Percentiles rank a stretch among this genome's conserved stretches.
Conservation (phyloP, 495 filamentous ascomycete species). For the Extremus antarcticus region DNA sequence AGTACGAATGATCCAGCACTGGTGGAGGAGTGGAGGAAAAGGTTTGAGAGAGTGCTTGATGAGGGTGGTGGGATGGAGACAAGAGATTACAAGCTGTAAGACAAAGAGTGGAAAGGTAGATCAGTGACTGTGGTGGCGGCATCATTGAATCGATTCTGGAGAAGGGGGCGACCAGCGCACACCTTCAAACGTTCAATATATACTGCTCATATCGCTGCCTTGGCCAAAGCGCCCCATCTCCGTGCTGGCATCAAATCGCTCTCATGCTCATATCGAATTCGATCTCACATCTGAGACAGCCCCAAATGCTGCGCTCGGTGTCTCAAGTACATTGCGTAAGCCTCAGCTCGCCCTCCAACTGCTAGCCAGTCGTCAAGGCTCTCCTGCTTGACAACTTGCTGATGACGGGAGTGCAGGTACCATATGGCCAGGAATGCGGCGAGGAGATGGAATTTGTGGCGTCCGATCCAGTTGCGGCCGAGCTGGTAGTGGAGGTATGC, state of each 20-base stretch:
- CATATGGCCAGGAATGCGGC: neutral
- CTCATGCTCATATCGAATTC: too few relatives aligned
- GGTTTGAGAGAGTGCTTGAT: constrained; percentile 24
- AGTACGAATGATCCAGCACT: constrained; percentile 8
- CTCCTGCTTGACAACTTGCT: neutral
- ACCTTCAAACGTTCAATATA: too few relatives aligned
- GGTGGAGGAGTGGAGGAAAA: constrained; percentile 23
- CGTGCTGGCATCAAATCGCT: too few relatives aligned
- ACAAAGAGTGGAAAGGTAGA: too few relatives aligned
- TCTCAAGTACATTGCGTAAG: neutral
- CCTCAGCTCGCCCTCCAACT: neutral
- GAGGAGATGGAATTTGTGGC: neutral
- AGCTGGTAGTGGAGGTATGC: neutral
- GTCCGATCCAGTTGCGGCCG: neutral
- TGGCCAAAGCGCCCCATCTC: too few relatives aligned
- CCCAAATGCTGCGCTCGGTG: neutral
- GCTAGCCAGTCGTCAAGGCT: neutral
- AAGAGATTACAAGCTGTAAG: neutral
- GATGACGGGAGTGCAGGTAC: neutral
- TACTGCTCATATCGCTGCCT: too few relatives aligned
- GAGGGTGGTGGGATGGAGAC: neutral
- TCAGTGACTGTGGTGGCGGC: too few relatives aligned
- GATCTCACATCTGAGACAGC: too few relatives aligned
- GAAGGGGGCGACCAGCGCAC: too few relatives aligned
- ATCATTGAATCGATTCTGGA: too few relatives aligned